Conservation (phyloP, 805 yeast species). For the Lipomyces oligophaga region DNA sequence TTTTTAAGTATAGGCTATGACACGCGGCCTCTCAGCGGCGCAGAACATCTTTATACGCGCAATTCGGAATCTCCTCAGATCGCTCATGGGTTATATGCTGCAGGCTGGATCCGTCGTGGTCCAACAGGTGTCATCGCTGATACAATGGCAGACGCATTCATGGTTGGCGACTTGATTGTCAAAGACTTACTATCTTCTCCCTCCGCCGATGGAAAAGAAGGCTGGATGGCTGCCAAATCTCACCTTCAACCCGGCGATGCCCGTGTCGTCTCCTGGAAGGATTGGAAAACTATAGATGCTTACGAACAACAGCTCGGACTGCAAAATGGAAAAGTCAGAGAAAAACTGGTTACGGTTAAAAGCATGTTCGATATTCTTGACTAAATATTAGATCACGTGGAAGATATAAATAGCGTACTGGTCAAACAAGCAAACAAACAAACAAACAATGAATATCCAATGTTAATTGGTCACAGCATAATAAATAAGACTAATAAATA, state of each 20-base stretch:
- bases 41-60: constrained; percentile 34
- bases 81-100: constrained; percentile 60
- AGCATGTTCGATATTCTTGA: constrained; percentile 45
- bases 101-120: constrained; percentile 90
- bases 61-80: constrained; percentile 13
- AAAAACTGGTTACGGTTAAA: constrained; percentile 49
- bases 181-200: constrained; percentile 43
- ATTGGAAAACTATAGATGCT: constrained; percentile 59
- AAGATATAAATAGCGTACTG: not conserved
- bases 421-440: not conserved
- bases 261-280: constrained; percentile 53
- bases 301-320: constrained; percentile 52
- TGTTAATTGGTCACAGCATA: too few species aligned
- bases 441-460: not conserved
- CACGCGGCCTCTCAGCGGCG: too few species aligned
- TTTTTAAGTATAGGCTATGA: constrained; percentile 51
- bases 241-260: constrained; percentile 30
- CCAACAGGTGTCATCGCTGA: constrained; percentile 87
- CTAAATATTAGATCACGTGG: constrained; percentile 1
- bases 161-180: constrained; percentile 62
- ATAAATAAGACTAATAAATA: too few species aligned
- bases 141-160: constrained; percentile 80
- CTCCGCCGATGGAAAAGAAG: not conserved
- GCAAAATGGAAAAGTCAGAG: constrained; percentile 50
- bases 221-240: constrained; percentile 34